Conservation (phyloP, 495 filamentous ascomycete species). For the Schizothecium vesticola region DNA sequence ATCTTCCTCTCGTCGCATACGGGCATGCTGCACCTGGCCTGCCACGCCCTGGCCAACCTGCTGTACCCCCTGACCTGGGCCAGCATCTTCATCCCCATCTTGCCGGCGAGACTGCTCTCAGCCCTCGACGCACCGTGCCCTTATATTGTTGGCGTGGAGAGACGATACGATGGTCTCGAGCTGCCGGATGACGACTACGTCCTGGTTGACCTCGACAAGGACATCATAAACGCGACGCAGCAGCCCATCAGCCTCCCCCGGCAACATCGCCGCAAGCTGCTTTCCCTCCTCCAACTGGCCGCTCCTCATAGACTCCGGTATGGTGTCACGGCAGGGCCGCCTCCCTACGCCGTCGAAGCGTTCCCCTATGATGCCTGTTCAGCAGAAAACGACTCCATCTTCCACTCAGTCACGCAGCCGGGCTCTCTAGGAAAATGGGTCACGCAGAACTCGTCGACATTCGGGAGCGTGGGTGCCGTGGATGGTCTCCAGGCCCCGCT, state of each 20-base stretch:
- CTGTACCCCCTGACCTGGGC: slow-evolving; percentile 90
- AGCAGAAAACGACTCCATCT: slow-evolving; percentile 76
- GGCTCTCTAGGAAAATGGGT: slow-evolving; percentile 79
- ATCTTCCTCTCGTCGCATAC: slow-evolving; percentile 95
- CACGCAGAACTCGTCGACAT: slow-evolving; percentile 79
- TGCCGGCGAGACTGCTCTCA: slow-evolving; percentile 81
- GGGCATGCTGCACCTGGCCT: slow-evolving; percentile 90
- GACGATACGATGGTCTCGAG: slow-evolving; percentile 85
- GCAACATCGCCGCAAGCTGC: slow-evolving; percentile 83
- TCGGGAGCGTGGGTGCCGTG: slow-evolving; percentile 61
- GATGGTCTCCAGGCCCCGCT: slow-evolving; percentile 45
- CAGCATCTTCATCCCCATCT: slow-evolving; percentile 86
- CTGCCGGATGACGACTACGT: slow-evolving; percentile 97
- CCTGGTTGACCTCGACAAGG: slow-evolving; percentile 84
- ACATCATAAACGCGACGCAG: slow-evolving; percentile 75
- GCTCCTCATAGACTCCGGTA: slow-evolving; percentile 86
- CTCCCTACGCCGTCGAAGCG: slow-evolving; percentile 85
- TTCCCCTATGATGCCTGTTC: slow-evolving; percentile 86
- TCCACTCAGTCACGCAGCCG: slow-evolving; percentile 60
- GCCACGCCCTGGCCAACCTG: slow-evolving; percentile 72
- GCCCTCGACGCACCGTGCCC: slow-evolving; percentile 93
- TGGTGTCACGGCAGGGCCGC: slow-evolving; percentile 82
- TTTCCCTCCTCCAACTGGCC: slow-evolving; percentile 80
- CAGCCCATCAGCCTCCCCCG: slow-evolving; percentile 71
- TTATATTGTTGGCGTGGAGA: slow-evolving; percentile 93